A percentile compares a stretch with the other conserved stretches of the same genome.
These are phyloP conservation scores for Fusarium secorum DNA, from an alignment of 2,329 filamentous ascomycete genomes.

Conservation along the genomic window DNA sequence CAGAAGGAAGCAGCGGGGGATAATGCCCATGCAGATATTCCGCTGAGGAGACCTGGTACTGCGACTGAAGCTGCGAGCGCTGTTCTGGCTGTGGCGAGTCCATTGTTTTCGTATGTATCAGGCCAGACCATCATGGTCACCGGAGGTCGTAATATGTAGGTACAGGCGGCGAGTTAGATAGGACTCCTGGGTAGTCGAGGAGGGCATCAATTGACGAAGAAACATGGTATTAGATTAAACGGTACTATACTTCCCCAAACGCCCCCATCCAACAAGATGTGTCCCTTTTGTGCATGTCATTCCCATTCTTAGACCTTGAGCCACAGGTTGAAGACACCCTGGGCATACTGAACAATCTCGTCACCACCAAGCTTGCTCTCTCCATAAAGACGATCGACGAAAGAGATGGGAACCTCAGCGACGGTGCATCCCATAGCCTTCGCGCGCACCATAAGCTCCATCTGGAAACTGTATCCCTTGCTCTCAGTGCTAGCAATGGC, in stretches of 20 bases:
- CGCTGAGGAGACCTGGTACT: conserved; percentile 77
- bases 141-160: conserved; percentile 71
- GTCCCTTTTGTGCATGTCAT: conserved; percentile 35
- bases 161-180: not conserved
- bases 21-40: conserved; percentile 72
- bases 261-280: conserved; percentile 41
- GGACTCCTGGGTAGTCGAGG: not conserved
- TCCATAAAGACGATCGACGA: conserved; percentile 94
- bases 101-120: conserved; percentile 83
- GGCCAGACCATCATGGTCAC: conserved; percentile 90
- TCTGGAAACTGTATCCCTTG: conserved; percentile 99
- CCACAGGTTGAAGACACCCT: conserved; percentile 82
- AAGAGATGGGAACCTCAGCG: conserved; percentile 93
- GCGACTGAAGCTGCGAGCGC: conserved; percentile 82
- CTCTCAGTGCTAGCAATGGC: conserved; percentile 91
- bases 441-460: conserved; percentile 98
- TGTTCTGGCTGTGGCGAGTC: conserved; percentile 81
- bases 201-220: conserved; percentile 24
- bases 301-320: conserved; percentile 67
- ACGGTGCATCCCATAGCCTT: conserved; percentile 96
- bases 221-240: conserved; percentile 46
- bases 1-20: conserved; percentile 56
- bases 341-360: conserved; percentile 96
- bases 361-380: conserved; percentile 93
- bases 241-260: conserved; percentile 44